A percentile compares a stretch with the other conserved stretches of the same genome.
Conservation (phyloP, 108 stramenopile genomes). For the Nitzschia inconspicua region DNA sequence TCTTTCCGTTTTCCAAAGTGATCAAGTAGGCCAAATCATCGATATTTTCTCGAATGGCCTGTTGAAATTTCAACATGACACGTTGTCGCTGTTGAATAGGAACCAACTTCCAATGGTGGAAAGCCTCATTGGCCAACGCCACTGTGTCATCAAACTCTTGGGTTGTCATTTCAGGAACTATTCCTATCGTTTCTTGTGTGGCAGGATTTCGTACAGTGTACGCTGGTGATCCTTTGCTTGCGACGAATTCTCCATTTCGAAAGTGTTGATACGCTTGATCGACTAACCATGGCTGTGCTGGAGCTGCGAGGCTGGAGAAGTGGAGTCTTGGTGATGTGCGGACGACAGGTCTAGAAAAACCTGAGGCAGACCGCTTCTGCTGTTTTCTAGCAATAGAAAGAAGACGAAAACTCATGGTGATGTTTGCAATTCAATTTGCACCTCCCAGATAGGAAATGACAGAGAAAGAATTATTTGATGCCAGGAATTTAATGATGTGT, state of each 20-base stretch:
- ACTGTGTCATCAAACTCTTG: constrained; percentile 41
- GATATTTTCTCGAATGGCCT: constrained; percentile 44
- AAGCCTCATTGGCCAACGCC: constrained; percentile 43
- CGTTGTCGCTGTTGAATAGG: constrained; percentile 67
- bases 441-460: too few species aligned
- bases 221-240: constrained; percentile 5
- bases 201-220: constrained; percentile 55
- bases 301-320: background rate
- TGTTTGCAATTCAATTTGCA: too few species aligned
- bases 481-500: too few species aligned
- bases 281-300: background rate
- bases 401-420: too few species aligned
- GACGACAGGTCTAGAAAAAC: background rate
- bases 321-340: background rate
- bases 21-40: constrained; percentile 69
- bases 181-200: constrained; percentile 40
- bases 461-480: too few species aligned
- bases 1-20: constrained; percentile 77
- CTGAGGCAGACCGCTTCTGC: background rate
- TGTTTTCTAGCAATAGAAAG: background rate
- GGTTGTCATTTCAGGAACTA: constrained; percentile 38
- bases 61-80: constrained; percentile 60
- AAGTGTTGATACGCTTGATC: constrained; percentile 39
- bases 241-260: constrained; percentile 44
- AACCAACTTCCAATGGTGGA: constrained; percentile 55